Conservation (phyloP, 2,329 filamentous ascomycete genomes). For the Botrytis pseudocinerea region DNA sequence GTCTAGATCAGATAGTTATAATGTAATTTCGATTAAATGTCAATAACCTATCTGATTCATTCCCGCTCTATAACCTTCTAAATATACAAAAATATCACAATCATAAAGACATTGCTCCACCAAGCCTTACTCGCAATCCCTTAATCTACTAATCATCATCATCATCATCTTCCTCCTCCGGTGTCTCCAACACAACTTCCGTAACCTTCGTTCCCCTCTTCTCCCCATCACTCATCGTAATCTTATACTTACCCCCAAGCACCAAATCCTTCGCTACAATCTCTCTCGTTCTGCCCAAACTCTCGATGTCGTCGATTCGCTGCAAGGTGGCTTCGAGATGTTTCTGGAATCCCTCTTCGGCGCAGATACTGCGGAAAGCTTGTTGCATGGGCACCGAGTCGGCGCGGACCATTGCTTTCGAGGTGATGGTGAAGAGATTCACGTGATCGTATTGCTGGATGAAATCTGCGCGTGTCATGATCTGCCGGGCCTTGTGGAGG, state of each 20-base stretch:
- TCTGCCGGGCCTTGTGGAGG: constrained; percentile 79
- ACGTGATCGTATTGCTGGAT: constrained; percentile 89
- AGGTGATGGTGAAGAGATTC: constrained; percentile 94
- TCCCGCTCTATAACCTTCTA: not conserved
- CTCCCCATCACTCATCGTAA: constrained; percentile 44
- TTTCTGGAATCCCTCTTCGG: constrained; percentile 73
- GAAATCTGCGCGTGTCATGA: constrained; percentile 96
- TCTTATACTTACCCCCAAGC: constrained; percentile 75
- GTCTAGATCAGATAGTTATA: not conserved
- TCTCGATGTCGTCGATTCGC: constrained; percentile 90
- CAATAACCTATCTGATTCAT: not conserved
- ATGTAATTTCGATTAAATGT: not conserved
- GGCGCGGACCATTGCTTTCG: constrained; percentile 80
- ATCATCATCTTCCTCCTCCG: constrained; percentile 8
- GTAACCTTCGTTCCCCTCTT: constrained; percentile 34
- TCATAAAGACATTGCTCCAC: not conserved
- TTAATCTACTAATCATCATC: not conserved
- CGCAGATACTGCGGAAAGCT: constrained; percentile 84
- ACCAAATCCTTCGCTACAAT: constrained; percentile 94
- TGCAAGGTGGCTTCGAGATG: constrained; percentile 80
- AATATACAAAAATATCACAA: not conserved
- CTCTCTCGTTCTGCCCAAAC: constrained; percentile 88
- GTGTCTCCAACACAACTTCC: constrained; percentile 36
- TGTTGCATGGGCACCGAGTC: constrained; percentile 96
- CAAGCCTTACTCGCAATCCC: not conserved